Evolutionary conservation across 805 yeast species (phyloP), one percentile per base, ranked within the genome.

Genomic region (Starmerella etchellsii): DNA sequence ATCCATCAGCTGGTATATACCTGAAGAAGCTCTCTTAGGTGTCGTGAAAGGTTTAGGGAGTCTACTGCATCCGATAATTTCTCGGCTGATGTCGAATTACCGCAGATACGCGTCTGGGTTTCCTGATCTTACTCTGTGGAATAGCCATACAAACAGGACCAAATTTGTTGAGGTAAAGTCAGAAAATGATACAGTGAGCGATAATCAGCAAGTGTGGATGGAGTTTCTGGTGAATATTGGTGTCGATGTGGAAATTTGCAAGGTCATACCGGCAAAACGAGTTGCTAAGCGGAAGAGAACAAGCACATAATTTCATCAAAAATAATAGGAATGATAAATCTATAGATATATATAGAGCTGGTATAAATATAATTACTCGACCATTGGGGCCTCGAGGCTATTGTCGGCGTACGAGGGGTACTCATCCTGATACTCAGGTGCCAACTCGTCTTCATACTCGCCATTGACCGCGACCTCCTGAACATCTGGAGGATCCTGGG

Each of bases 401-500:
- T 23, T 10, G 25, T 23, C 7, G 10, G 25, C 25, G 10, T 23
- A 10, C 25, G 25, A 7, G 25, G 7, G 10, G 10, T 23, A 10
- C 25, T 23, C 25, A 7, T 23, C 25, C 10, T 23, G 25, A 10
- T n/a, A n/a, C n/a, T n/a, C n/a, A n/a, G n/a, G n/a, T n/a, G n/a
- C n/a, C n/a, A n/a, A n/a, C n/a, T n/a, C n/a, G n/a, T n/a, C n/a
- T n/a, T 10, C 10, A 10, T 23, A 23, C 7, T 23, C 25, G 25
- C 7, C 10, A 10, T 7, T 10, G 10, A 8, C 25, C 10, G 10
- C 25, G 25, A 10, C 10, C 16, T 36, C 41, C 22, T 39, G 47
- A 35, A 39, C 87, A 6, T 4, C n/a, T 43, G 76, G 72, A 40
- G 79, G 82, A 51, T 79, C 88, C 70, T 84, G 94, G 67, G 84